phyloP scores from a whole-genome alignment of 306 rosid species.

The Oxytropis ochrocephala region DNA sequence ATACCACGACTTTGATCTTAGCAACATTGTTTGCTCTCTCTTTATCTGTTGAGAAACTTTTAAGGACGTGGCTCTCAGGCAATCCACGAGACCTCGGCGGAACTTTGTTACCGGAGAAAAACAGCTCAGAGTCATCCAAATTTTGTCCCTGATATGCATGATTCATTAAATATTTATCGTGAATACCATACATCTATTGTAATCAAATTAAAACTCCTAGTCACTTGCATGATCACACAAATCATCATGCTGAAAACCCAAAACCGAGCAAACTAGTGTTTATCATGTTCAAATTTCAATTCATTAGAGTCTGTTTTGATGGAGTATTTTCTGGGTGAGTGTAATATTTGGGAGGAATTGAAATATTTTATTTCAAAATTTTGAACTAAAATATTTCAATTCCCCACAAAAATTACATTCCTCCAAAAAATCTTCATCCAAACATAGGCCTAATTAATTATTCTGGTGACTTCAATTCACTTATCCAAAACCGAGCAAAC shows the following conservation, averaged over 20 bases:
- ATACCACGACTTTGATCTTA: conserved; percentile 85
- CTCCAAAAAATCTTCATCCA: too few species aligned
- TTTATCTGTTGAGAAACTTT: conserved; percentile 56
- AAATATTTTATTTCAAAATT: too few species aligned
- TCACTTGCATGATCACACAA: background rate
- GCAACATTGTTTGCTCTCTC: conserved; percentile 73
- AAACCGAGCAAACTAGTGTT: background rate
- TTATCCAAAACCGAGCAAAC: too few species aligned
- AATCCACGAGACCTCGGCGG: conserved; percentile 41
- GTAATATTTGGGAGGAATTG: too few species aligned
- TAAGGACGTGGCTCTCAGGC: conserved; percentile 47
- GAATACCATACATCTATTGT: conserved; percentile 33
- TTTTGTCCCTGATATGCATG: conserved; percentile 32
- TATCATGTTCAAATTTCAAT: background rate
- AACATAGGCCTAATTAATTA: too few species aligned
- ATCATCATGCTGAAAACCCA: background rate
- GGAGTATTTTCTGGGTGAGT: too few species aligned
- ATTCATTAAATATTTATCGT: conserved; percentile 20
- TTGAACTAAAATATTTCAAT: too few species aligned
- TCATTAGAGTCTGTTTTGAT: too few species aligned
- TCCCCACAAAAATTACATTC: too few species aligned
- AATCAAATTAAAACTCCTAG: background rate
- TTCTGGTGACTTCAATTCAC: too few species aligned
- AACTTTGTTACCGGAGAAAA: conserved; percentile 31
- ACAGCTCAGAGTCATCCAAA: conserved; percentile 46